Evolutionary conservation across 75 land plant species (phyloP), one percentile per base, ranked within the genome.

Genomic region (Pseudotsuga menziesii): DNA sequence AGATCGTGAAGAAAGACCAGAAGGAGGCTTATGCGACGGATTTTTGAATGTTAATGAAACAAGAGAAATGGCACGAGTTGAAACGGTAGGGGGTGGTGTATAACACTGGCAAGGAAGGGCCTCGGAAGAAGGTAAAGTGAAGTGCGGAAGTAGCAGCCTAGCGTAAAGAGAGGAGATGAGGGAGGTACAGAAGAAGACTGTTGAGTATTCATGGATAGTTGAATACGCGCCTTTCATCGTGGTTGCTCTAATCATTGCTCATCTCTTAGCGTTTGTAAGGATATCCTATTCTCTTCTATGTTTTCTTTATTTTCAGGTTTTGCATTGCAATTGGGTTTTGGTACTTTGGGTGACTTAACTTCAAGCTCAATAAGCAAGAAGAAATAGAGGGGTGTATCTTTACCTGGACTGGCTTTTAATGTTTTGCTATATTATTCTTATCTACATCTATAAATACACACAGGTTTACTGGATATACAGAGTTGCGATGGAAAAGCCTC

Each of bases 401-500:
- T 44, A 44, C 48, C 48, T 44, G 48, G 48, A 44, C 5, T 44
- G 48, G 48, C 48, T 44, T 59, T 14, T 59, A n/a, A 19, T n/a
- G 4, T 59, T 11, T 59, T n/a, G 20, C 61, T 59, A 59, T 44
- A 44, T 44, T 44, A 44, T 44, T 44, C 6, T 44, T 44, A 44
- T 44, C 5, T 4, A 44, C 5, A 44, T 44, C 48, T 44, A 44
- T 44, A 7, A 44, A 44, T 44, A 44, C 48, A 44, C 48, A 5
- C 48, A 44, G 61, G 61, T 59, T 41, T 71, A 71, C 56, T 71
- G 73, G 73, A 71, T 71, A 9, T 71, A 48, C 2, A 71, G 73
- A 71, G 73, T 71, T 48, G 73, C 73, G 2, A 13, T 71, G 26
- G 73, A 71, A 48, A 44, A 71, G 55, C 73, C 73, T 71, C 73